phyloP scores from a whole-genome alignment of 1,284 basidiomycete species.

The Cryptococcus amylolentus region DNA sequence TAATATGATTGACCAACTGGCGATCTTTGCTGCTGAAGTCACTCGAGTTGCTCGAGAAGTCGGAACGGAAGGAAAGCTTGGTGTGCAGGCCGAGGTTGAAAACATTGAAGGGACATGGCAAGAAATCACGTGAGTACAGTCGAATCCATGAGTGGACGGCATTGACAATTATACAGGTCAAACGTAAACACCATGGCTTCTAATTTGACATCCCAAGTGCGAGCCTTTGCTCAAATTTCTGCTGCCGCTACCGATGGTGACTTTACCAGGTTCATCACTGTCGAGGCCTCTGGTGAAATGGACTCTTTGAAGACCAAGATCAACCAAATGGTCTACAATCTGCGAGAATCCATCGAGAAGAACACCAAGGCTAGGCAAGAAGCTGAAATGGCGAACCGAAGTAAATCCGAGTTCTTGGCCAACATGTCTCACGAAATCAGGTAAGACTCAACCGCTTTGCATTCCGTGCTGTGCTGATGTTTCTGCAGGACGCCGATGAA shows the following conservation, averaged over 20 bases:
- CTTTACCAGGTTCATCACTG: constrained; percentile 98
- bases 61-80: constrained; percentile 92
- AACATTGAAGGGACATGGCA: constrained; percentile 98
- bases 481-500: constrained; percentile 86
- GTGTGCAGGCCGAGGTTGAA: constrained; percentile 95
- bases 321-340: constrained; percentile 92
- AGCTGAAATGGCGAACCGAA: constrained; percentile 91
- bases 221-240: constrained; percentile 98
- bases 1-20: constrained; percentile 91
- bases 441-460: constrained; percentile 52
- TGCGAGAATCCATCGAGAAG: constrained; percentile 96
- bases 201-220: constrained; percentile 96
- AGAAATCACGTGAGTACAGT: constrained; percentile 82
- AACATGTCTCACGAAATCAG: constrained; percentile 97
- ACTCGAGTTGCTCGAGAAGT: constrained; percentile 94
- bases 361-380: constrained; percentile 97
- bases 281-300: constrained; percentile 98
- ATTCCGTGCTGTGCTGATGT: not conserved
- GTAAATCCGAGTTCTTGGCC: constrained; percentile 96
- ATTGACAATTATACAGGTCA: constrained; percentile 54
- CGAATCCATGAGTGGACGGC: not conserved
- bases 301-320: constrained; percentile 95
- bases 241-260: constrained; percentile 99
- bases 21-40: constrained; percentile 90
- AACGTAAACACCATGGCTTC: constrained; percentile 90